These are phyloP conservation scores for Calycina herbarum DNA, from an alignment of 2,329 filamentous ascomycete species.

Conservation along the genomic window DNA sequence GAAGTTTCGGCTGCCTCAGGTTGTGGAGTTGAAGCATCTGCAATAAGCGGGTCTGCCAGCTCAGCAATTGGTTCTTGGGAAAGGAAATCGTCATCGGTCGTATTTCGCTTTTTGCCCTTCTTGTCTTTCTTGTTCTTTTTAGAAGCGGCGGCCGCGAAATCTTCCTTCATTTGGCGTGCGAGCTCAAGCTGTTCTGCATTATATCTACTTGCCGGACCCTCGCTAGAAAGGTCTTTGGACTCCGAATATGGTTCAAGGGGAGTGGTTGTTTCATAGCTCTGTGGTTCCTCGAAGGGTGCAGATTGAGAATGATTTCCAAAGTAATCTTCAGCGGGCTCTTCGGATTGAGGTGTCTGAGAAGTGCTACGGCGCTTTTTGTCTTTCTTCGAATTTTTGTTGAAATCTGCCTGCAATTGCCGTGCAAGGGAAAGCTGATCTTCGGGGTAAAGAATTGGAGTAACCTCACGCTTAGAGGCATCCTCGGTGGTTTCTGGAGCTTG, in stretches of 20 bases:
- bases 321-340: constrained; percentile 22
- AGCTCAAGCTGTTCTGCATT: constrained; percentile 33
- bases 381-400: constrained; percentile 44
- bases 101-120: constrained; percentile 35
- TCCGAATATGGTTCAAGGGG: constrained; percentile 10
- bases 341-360: constrained; percentile 28
- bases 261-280: constrained; percentile 9
- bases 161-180: constrained; percentile 33
- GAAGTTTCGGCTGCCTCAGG: constrained; percentile 15
- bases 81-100: constrained; percentile 10
- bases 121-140: constrained; percentile 46
- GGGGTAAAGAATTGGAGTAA: constrained; percentile 29
- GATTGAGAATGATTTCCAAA: constrained; percentile 22
- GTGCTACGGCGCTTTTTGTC: constrained; percentile 30
- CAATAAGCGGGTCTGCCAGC: background rate
- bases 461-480: constrained; percentile 21
- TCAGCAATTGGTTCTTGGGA: constrained; percentile 2
- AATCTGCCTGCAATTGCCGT: constrained; percentile 33
- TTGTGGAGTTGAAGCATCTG: constrained; percentile 8
- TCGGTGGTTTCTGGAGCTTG: background rate
- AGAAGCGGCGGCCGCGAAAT: constrained; percentile 35
- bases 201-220: constrained; percentile 26
- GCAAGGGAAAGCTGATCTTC: constrained; percentile 34
- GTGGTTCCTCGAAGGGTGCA: constrained; percentile 13
- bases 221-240: constrained; percentile 16